Conservation (phyloP, 768 basidiomycete species). For the Solioccasus polychromus region DNA sequence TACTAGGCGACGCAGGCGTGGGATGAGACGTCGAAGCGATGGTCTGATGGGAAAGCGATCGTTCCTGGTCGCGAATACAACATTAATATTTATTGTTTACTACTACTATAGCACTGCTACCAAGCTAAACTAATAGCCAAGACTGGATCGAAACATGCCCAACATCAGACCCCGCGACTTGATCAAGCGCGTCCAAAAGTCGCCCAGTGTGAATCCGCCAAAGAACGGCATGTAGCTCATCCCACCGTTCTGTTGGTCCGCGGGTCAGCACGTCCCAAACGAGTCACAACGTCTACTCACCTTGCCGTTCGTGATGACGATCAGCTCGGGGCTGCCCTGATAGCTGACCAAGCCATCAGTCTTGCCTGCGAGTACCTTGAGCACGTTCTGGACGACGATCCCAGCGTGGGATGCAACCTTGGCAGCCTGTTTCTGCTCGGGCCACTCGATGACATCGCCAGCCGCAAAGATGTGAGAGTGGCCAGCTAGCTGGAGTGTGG, state of each 20-base stretch:
- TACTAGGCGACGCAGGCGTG: slow-evolving; percentile 3
- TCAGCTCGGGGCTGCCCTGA: slow-evolving; percentile 49
- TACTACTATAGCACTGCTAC: slow-evolving; percentile 15
- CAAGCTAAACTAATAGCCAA: slow-evolving; percentile 30
- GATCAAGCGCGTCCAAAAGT: slow-evolving; percentile 38
- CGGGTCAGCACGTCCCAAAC: not conserved
- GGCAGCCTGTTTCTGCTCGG: slow-evolving; percentile 57
- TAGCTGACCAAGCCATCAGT: slow-evolving; percentile 38
- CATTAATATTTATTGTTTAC: not conserved
- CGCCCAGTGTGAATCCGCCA: slow-evolving; percentile 45
- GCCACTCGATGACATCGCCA: slow-evolving; percentile 63
- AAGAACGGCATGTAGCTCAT: slow-evolving; percentile 38
- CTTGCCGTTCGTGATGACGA: slow-evolving; percentile 53
- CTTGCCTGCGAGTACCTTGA: slow-evolving; percentile 40
- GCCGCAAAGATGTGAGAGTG: slow-evolving; percentile 59
- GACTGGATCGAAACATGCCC: slow-evolving; percentile 23
- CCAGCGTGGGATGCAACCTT: slow-evolving; percentile 46
- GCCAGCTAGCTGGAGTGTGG: slow-evolving; percentile 53
- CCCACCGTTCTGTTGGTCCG: slow-evolving; percentile 36
- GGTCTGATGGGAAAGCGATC: slow-evolving; percentile 11
- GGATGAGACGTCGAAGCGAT: slow-evolving; percentile 2
- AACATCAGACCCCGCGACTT: slow-evolving; percentile 38
- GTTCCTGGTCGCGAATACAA: slow-evolving; percentile 7
- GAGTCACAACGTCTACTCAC: slow-evolving; percentile 30
- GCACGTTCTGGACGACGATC: slow-evolving; percentile 49